phyloP scores from a whole-genome alignment of 2,329 filamentous ascomycete genomes.

The Aspergillus felis region DNA sequence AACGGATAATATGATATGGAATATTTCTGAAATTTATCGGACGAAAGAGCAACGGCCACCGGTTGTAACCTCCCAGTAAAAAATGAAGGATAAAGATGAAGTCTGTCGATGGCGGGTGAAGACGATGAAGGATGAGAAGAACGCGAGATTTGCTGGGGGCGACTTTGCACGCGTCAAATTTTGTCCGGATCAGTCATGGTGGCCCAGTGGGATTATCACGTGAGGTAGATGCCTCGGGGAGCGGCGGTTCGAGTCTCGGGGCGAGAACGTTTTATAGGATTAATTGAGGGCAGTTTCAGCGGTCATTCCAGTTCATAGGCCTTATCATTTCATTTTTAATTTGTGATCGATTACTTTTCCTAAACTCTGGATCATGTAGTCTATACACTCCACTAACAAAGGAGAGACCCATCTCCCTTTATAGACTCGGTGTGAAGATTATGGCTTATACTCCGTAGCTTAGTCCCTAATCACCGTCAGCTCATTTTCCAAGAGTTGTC shows the following conservation, averaged over 20 bases:
- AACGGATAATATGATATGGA: background rate
- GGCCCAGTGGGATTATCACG: slow-evolving; percentile 16
- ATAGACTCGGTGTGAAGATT: too few relatives aligned
- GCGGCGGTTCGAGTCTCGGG: slow-evolving; percentile 11
- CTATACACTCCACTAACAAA: background rate
- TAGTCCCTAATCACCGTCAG: background rate
- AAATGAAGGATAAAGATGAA: background rate
- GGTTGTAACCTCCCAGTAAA: background rate
- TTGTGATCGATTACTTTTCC: background rate
- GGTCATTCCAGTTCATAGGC: background rate
- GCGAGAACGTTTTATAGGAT: background rate
- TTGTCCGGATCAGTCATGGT: slow-evolving; percentile 4
- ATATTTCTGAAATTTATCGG: background rate
- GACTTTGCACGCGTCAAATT: background rate
- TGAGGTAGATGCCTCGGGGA: background rate
- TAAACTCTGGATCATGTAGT: background rate
- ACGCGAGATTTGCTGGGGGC: background rate
- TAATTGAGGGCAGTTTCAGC: background rate
- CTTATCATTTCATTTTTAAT: background rate
- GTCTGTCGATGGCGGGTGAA: background rate
- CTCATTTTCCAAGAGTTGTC: background rate
- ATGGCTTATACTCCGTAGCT: background rate
- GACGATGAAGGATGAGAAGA: background rate
- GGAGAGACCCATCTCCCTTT: too few relatives aligned
- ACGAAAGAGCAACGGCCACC: background rate